phyloP scores from a whole-genome alignment of 768 basidiomycete genomes.

The Agaricus blazei region DNA sequence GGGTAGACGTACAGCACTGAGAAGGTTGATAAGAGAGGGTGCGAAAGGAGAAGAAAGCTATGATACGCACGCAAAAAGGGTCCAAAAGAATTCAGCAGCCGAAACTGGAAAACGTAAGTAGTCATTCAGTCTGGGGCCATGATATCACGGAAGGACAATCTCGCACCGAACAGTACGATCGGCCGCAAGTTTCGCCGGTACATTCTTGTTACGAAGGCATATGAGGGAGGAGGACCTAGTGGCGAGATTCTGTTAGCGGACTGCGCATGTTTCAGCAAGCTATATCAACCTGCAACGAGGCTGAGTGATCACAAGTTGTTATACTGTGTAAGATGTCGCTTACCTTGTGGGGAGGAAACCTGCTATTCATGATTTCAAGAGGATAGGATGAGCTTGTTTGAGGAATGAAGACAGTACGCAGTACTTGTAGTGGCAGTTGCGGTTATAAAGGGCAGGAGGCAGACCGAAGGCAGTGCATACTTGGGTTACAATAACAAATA shows the following conservation, averaged over 20 bases:
- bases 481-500: background rate
- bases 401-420: background rate
- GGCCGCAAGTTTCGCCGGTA: slow-evolving; percentile 60
- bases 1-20: slow-evolving; percentile 26
- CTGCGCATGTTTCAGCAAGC: too few species aligned
- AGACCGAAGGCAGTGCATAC: slow-evolving; percentile 3
- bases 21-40: background rate
- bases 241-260: background rate
- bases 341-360: slow-evolving; percentile 39
- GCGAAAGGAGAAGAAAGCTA: background rate
- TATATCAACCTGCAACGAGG: too few species aligned
- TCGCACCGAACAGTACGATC: slow-evolving; percentile 42
- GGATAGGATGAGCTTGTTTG: background rate
- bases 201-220: slow-evolving; percentile 52
- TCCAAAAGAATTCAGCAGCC: slow-evolving; percentile 50
- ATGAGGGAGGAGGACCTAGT: slow-evolving; percentile 48
- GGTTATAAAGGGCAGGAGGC: background rate
- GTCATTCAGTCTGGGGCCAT: background rate
- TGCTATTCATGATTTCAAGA: slow-evolving; percentile 24
- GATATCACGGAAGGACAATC: background rate
- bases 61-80: slow-evolving; percentile 53
- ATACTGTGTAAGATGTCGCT: slow-evolving; percentile 6
- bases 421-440: background rate
- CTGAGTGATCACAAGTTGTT: too few species aligned
- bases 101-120: slow-evolving; percentile 24